Evolutionary conservation across 2,329 filamentous ascomycete species (phyloP), one percentile per base, ranked within the genome.

Genomic region (Aspergillus sp.): DNA sequence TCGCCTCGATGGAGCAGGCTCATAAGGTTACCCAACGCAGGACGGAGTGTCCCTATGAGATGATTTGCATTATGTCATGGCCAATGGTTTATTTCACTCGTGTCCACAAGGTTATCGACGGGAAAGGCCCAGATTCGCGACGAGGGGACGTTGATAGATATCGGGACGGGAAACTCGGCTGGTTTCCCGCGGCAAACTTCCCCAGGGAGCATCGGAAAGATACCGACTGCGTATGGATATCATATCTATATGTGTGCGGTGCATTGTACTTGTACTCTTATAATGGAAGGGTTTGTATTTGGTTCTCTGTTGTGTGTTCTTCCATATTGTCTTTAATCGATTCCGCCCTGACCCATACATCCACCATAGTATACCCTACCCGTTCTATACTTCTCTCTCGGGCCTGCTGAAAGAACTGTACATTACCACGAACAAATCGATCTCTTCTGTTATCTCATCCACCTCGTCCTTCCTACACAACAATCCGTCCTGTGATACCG

Each of bases 121-220:
- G 65, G 57, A 64, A 64, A 65, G 51, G 54, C 36, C 58, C 57
- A 61, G 61, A 64, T 57, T 50, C 52, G 55, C 60, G 59, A 52
- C 48, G 59, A 38, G 59, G 56, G 50, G 50, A 52, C 52, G 44
- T 33, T 51, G 55, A 52, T 55, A 54, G 56, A 56, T 57, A 58
- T 64, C 60, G 60, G 60, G 47, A 41, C 67, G 68, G 67, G 57
- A 70, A 70, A 70, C 59, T 53, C 13, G 14, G 46, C 38, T 11
- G 4, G 60, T 69, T 71, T 67, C 58, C 68, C 68, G 67, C 67
- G 68, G 67, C 55, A 69, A 71, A 66, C 61, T 46, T 16, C 41
- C 42, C 33, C 45, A 44, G 56, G 53, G 52, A 54, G 59, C 53
- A 48, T 55, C 57, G 60, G 60, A 42, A 58, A 59, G 54, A 45